Evolutionary conservation across 2,329 filamentous ascomycete genomes (phyloP), one percentile per base, ranked within the genome.

Genomic region (Aspergillus sp.): DNA sequence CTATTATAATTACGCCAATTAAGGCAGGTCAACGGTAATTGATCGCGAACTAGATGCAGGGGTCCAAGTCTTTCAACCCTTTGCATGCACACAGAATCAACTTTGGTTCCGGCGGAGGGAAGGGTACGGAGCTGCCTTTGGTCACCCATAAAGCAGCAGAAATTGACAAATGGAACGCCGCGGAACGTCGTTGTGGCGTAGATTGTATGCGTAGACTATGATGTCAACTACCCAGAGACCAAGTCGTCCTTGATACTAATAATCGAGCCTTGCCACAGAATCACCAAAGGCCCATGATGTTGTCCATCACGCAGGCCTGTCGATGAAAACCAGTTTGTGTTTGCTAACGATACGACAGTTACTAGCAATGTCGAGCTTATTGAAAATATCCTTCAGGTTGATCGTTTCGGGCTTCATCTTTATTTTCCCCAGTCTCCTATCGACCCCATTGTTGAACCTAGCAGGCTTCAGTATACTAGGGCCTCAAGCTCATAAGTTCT

Each of bases 401-500:
- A 36, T 36, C 13, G 32, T 20, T 17, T 42, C 38, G 19, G 38
- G 38, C 5, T 42, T 2, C 19, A 17, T 42, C 16, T 42, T 46
- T 36, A 19, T 34, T 14, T 46, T 46, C 44, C 25, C 44, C 25
- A 20, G 29, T 20, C 23, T 46, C 10, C 29, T 46, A 34, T 46
- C 44, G 23, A 13, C 44, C 19, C 44, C 14, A 7, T 34, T 46
- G 23, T 46, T 46, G 44, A 46, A 46, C 23, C 29, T 46, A 46
- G 44, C 44, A 46, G 44, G 44, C 44, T 46, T 46, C 20, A 34
- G 44, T 46, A 34, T 34, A 46, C 21, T 4, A 20, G 3, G 44
- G 9, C 44, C 44, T 32, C 44, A 46, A 46, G 44, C 44, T 31
- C 44, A 25, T 46, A 34, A 46, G 44, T 46, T 31, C 19, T 45